Percentiles rank a stretch among this genome's conserved stretches.
Conservation (phyloP, 2,329 filamentous ascomycete species). For the Cladosporium sp. region DNA sequence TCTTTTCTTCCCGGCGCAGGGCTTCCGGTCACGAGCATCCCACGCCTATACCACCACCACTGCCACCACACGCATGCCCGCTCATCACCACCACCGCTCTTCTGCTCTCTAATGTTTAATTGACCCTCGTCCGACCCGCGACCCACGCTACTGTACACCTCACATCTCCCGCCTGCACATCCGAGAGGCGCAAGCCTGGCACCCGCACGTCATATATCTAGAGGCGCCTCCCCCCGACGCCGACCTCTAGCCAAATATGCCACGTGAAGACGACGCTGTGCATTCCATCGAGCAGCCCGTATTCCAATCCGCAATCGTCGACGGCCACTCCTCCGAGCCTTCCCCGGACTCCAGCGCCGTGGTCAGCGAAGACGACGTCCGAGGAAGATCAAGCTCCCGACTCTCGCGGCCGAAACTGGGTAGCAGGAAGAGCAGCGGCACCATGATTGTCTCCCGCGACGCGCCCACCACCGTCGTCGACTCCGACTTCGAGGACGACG, state of each 20-base stretch:
- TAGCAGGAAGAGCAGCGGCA: slow-evolving; percentile 75
- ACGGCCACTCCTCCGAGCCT: slow-evolving; percentile 26
- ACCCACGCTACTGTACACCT: slow-evolving; percentile 2
- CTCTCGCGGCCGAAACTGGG: slow-evolving; percentile 63
- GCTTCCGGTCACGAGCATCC: slow-evolving; percentile 21
- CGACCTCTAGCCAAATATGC: slow-evolving; percentile 20
- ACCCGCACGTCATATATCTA: slow-evolving; percentile 2
- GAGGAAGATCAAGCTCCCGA: slow-evolving; percentile 24
- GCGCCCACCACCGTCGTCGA: slow-evolving; percentile 58
- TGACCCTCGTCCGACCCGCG: slow-evolving; percentile 13
- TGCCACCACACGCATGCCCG: not conserved
- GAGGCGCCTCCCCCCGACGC: not conserved
- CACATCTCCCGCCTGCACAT: not conserved
- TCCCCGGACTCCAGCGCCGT: slow-evolving; percentile 36
- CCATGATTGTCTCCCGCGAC: slow-evolving; percentile 76
- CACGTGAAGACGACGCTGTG: slow-evolving; percentile 16
- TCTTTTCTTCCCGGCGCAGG: slow-evolving; percentile 21
- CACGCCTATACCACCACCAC: not conserved
- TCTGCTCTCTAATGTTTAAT: slow-evolving; percentile 21
- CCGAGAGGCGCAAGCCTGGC: slow-evolving; percentile 19
- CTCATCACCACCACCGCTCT: not conserved
- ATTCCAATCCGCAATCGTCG: slow-evolving; percentile 16
- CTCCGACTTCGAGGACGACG: slow-evolving; percentile 76
- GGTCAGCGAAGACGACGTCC: slow-evolving; percentile 37
- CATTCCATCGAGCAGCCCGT: slow-evolving; percentile 19